Evolutionary conservation across 306 rosid genomes (phyloP).

Genomic region (Pyrus pyrifolia): DNA sequence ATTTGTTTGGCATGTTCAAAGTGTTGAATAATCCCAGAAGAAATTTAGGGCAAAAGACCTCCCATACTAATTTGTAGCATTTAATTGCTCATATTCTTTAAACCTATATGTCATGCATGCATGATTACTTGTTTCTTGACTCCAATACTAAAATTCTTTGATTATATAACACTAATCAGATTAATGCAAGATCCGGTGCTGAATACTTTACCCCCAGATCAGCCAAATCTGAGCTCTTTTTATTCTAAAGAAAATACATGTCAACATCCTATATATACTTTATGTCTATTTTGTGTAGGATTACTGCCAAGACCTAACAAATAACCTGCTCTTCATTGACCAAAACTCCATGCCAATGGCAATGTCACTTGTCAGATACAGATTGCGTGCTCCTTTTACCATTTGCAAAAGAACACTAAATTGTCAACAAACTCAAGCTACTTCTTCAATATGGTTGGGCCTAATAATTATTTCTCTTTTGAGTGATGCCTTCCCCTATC

Average conservation of each 20-base stretch:
- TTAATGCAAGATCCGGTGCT: not conserved
- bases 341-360: not conserved
- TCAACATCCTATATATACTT: not conserved
- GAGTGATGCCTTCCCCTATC: not conserved
- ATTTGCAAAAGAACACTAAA: constrained; percentile 10
- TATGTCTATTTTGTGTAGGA: not conserved
- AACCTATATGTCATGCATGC: not conserved
- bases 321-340: constrained; percentile 24
- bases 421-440: constrained; percentile 25
- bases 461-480: not conserved
- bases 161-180: not conserved
- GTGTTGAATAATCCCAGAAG: not conserved
- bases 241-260: not conserved
- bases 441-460: not conserved
- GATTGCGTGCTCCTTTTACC: not conserved
- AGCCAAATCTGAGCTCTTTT: not conserved
- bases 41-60: not conserved
- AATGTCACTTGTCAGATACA: not conserved
- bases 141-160: not conserved
- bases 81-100: not conserved
- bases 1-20: not conserved
- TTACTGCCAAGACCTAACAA: constrained; percentile 13
- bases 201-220: not conserved
- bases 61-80: not conserved
- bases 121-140: not conserved